These are phyloP conservation scores for Amanita exitialis DNA, from an alignment of 768 basidiomycete species.

Conservation along the genomic window DNA sequence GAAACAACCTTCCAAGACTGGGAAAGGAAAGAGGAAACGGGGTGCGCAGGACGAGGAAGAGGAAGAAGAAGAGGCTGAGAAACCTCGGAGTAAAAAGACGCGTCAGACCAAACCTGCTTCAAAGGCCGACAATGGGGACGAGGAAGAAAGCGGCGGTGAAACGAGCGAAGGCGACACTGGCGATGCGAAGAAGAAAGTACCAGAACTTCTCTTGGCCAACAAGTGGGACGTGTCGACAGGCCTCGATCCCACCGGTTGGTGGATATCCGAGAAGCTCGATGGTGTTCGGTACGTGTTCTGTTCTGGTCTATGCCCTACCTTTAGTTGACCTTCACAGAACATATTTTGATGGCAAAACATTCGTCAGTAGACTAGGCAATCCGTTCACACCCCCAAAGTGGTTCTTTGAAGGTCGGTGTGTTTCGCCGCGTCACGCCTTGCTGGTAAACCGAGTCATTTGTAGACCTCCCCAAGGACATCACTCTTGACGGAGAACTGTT, in stretches of 20 bases:
- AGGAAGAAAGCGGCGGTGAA: constrained; percentile 8
- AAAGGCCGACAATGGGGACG: constrained; percentile 13
- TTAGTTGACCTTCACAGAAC: constrained; percentile 22
- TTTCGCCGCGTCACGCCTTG: background rate
- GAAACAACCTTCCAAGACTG: constrained; percentile 7
- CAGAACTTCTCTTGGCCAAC: constrained; percentile 40
- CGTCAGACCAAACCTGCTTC: constrained; percentile 10
- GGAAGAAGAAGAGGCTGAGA: background rate
- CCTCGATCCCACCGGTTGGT: constrained; percentile 47
- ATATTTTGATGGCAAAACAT: constrained; percentile 41
- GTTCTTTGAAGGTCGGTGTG: constrained; percentile 42
- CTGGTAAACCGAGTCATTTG: background rate
- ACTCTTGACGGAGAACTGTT: constrained; percentile 55
- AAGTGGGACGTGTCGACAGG: constrained; percentile 49
- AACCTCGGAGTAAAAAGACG: constrained; percentile 7
- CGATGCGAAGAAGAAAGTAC: constrained; percentile 20
- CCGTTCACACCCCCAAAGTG: constrained; percentile 46
- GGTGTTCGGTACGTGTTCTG: constrained; percentile 40
- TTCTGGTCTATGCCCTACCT: background rate
- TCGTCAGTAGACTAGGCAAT: constrained; percentile 50
- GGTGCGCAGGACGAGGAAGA: constrained; percentile 5
- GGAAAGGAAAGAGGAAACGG: constrained; percentile 12
- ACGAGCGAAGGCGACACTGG: constrained; percentile 14
- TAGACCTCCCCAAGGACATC: constrained; percentile 43
- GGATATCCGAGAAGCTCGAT: constrained; percentile 54